Percentiles rank a stretch among this genome's conserved stretches.
phyloP scores from a whole-genome alignment of 371 early-diverging fungal species.

The Rhizopus arrhizus region DNA sequence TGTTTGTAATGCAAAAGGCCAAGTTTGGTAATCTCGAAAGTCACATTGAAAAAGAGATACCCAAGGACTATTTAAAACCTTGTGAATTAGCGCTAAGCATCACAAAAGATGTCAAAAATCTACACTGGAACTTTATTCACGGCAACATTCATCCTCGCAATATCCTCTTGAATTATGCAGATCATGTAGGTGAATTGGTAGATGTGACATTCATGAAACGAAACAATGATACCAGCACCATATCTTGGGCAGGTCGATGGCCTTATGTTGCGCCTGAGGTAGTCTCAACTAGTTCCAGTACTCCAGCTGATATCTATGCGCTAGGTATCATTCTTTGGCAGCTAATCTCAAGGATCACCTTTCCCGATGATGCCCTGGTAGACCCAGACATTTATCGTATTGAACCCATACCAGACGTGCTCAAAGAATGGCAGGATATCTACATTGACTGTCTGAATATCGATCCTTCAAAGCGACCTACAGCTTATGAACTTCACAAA shows the following conservation, averaged over 20 bases:
- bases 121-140: slow-evolving; percentile 50
- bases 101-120: slow-evolving; percentile 45
- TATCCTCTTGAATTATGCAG: slow-evolving; percentile 42
- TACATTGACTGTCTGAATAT: slow-evolving; percentile 41
- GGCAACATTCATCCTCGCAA: slow-evolving; percentile 53
- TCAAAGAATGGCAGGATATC: slow-evolving; percentile 43
- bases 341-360: slow-evolving; percentile 48
- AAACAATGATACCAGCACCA: slow-evolving; percentile 14
- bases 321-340: slow-evolving; percentile 53
- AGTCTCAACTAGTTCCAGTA: slow-evolving; percentile 28
- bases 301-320: slow-evolving; percentile 48
- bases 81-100: slow-evolving; percentile 40
- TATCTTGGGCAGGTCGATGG: slow-evolving; percentile 37
- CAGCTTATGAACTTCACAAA: slow-evolving; percentile 39
- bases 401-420: slow-evolving; percentile 45
- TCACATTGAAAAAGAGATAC: slow-evolving; percentile 31
- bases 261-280: slow-evolving; percentile 56
- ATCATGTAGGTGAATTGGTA: slow-evolving; percentile 42
- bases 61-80: slow-evolving; percentile 38
- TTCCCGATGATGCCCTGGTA: slow-evolving; percentile 42
- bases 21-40: slow-evolving; percentile 43
- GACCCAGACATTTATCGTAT: slow-evolving; percentile 46
- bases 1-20: slow-evolving; percentile 47
- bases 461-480: slow-evolving; percentile 43
- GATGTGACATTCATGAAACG: slow-evolving; percentile 49